A percentile compares a stretch with the other conserved stretches of the same genome.
Evolutionary conservation across 2,329 filamentous ascomycete genomes (phyloP).

Genomic region (Moelleriella libera): DNA sequence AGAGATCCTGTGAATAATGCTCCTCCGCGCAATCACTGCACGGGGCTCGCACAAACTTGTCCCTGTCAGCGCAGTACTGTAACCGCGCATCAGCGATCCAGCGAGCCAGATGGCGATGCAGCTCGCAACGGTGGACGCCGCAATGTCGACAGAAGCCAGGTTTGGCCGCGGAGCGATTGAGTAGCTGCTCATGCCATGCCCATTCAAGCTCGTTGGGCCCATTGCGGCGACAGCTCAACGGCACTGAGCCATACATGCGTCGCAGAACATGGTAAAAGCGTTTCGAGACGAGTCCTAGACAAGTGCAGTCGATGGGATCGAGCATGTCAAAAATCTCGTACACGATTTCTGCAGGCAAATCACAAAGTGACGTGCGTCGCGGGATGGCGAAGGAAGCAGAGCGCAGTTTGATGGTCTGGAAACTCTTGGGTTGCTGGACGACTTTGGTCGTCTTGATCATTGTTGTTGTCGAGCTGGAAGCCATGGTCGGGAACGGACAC

Average conservation of each 20-base stretch:
- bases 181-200: background rate
- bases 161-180: background rate
- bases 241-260: background rate
- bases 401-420: background rate
- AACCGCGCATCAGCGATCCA: background rate
- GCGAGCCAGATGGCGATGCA: background rate
- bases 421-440: background rate
- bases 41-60: background rate
- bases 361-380: background rate
- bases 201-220: background rate
- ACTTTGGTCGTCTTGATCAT: background rate
- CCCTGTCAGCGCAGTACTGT: background rate
- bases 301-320: constrained; percentile 1
- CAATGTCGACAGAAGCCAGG: background rate
- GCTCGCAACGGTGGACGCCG: background rate
- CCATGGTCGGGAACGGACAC: no score
- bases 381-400: background rate
- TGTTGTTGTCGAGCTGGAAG: no score
- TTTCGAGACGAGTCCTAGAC: background rate
- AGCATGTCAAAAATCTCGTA: background rate
- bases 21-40: background rate
- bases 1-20: background rate
- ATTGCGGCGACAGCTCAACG: background rate
- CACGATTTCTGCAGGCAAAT: background rate
- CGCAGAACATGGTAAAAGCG: constrained; percentile 1